These are phyloP conservation scores for Mangifera indica DNA, from an alignment of 345 rosid species.

Conservation along the genomic window DNA sequence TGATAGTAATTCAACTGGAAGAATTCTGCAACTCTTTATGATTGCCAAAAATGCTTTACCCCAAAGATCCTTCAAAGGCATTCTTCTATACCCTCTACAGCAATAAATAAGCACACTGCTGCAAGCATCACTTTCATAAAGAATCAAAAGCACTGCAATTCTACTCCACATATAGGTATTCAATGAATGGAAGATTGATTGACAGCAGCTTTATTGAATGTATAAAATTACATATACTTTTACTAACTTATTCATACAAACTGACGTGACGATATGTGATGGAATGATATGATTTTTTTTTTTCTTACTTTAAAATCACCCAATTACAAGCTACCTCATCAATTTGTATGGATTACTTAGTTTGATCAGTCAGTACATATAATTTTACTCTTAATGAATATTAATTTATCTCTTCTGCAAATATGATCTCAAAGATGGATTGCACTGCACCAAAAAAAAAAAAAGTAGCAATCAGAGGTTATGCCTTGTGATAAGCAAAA, in stretches of 20 bases:
- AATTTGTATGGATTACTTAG: no score
- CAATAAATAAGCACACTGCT: background rate
- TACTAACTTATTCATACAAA: no score
- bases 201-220: no score
- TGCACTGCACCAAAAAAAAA: slow-evolving; percentile 45
- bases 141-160: background rate
- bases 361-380: no score
- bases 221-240: no score
- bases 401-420: slow-evolving; percentile 54
- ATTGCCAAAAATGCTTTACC: background rate
- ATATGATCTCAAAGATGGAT: slow-evolving; percentile 52
- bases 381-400: background rate
- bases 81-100: background rate
- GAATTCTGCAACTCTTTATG: background rate
- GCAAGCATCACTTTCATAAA: background rate
- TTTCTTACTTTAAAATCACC: no score
- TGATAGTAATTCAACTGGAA: background rate
- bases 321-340: no score
- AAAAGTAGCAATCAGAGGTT: slow-evolving; percentile 10
- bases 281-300: no score
- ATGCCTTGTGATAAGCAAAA: background rate
- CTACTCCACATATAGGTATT: background rate
- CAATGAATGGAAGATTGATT: background rate
- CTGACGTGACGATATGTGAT: no score
- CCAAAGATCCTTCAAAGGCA: background rate